Conservation (phyloP, 2,329 filamentous ascomycete genomes). For the Coniochaeta ligniaria region DNA sequence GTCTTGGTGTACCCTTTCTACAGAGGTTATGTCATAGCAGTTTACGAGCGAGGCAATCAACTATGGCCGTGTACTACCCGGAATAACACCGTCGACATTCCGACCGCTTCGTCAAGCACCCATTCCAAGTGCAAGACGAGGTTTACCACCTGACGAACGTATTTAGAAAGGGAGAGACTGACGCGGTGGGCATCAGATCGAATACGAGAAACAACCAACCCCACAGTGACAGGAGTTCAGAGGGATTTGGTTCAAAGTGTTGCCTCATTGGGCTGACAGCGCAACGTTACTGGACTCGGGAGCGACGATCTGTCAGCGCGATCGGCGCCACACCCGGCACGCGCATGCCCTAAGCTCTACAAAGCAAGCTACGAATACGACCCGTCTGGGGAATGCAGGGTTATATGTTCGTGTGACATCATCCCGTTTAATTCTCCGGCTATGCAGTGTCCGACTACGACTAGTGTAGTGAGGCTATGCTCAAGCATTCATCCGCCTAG, state of each 20-base stretch:
- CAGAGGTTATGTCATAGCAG: background rate
- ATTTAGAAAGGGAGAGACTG: background rate
- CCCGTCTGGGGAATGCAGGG: background rate
- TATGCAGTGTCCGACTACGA: conserved; percentile 3
- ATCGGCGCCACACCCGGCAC: background rate
- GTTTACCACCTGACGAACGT: background rate
- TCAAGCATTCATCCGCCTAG: too few species aligned
- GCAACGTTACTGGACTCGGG: background rate
- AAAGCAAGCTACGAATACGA: background rate
- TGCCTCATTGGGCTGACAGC: background rate
- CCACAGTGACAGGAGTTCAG: background rate
- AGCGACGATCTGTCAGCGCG: background rate
- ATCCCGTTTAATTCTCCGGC: background rate
- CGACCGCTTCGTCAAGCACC: background rate
- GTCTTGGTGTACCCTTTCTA: background rate
- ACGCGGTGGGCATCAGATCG: background rate
- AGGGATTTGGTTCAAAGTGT: background rate
- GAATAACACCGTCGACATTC: background rate
- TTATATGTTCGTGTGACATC: background rate
- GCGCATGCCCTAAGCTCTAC: background rate
- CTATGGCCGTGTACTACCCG: background rate
- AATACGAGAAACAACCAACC: background rate
- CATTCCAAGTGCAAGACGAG: background rate
- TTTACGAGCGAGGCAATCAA: background rate
- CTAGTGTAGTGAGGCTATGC: background rate